Evolutionary conservation across 176 grass and related monocot genomes (phyloP).

Genomic region (Thinopyrum elongatum): DNA sequence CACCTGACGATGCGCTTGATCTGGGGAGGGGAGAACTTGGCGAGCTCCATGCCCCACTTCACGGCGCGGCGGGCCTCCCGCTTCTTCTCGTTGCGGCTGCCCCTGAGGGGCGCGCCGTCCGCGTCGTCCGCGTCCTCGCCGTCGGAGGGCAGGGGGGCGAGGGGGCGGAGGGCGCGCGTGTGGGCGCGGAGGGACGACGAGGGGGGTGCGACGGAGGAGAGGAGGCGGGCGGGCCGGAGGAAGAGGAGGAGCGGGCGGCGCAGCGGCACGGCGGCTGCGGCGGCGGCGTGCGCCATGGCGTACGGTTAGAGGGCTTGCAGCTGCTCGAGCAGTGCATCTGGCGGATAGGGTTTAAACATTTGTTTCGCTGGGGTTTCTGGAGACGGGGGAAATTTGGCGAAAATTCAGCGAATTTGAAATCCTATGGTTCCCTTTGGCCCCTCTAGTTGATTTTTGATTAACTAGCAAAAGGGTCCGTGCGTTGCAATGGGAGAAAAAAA

Average conservation of each 20-base stretch:
- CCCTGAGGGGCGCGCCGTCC: conserved; percentile 26
- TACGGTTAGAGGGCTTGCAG: not conserved
- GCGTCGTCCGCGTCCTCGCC: conserved; percentile 35
- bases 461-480: too few relatives aligned
- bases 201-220: conserved; percentile 27
- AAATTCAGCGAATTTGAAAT: not conserved
- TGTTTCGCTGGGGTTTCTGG: not conserved
- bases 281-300: conserved; percentile 39
- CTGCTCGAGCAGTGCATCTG: not conserved
- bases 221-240: conserved; percentile 17
- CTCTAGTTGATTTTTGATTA: too few relatives aligned
- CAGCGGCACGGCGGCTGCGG: conserved; percentile 29
- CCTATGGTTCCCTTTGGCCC: too few relatives aligned
- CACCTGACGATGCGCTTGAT: conserved; percentile 83
- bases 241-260: conserved; percentile 41
- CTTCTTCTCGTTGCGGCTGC: conserved; percentile 86
- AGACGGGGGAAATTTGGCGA: not conserved
- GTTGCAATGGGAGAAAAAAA: too few relatives aligned
- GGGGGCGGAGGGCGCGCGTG: conserved; percentile 41
- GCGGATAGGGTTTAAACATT: not conserved
- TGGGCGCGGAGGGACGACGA: not conserved
- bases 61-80: conserved; percentile 76
- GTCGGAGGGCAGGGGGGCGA: conserved; percentile 16
- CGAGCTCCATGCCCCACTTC: conserved; percentile 80
- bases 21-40: conserved; percentile 67